Evolutionary conservation across 768 basidiomycete species (phyloP), one percentile per base, ranked within the genome.

Genomic region (Pulveroboletus sp.): DNA sequence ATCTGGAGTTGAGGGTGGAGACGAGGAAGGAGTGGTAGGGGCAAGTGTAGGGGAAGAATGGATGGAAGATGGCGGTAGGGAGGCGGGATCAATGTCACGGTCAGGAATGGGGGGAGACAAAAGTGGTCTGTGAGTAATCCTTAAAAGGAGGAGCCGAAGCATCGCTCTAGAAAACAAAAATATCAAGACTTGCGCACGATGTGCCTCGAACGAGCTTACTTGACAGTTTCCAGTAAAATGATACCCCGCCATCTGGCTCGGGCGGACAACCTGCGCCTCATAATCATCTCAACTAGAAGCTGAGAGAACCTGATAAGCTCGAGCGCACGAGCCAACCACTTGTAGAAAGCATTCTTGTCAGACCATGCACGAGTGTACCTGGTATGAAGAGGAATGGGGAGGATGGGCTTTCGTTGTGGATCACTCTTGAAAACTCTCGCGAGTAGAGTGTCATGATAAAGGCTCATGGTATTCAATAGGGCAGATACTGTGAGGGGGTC

Each of bases 361-460:
- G 81, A 77, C 89, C 89, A 98, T 40, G 89, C 87, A 49, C 81
- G 81, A 14, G 95, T 96, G 69, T 90, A 98, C 52, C 93, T 89
- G 30, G 89, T 79, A 68, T 97, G 95, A 55, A 79, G 72, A 30
- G 85, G 81, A 14, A 81, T 75, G 9, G 88, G 86, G 46, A 94
- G 79, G 52, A 92, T 78, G 37, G 89, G 84, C 44, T 76, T 82
- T 69, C 84, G 81, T 58, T 81, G 85, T 43, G 84, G 80, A 60
- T 87, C 77, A 44, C 65, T 76, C 59, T 79, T 79, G 27, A 82
- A 71, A 42, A 86, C 75, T 64, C 75, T 81, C 4, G 81, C 72
- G 38, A 98, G 81, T n/a, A 98, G 71, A 5, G 91, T 88, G 68
- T 98, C 95, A 67, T 98, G 95, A 66, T 97, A 97, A 76, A 93